Base-by-base conservation (phyloP, 257 asterid genomes). In the Rauvolfia tetraphylla region DNA sequence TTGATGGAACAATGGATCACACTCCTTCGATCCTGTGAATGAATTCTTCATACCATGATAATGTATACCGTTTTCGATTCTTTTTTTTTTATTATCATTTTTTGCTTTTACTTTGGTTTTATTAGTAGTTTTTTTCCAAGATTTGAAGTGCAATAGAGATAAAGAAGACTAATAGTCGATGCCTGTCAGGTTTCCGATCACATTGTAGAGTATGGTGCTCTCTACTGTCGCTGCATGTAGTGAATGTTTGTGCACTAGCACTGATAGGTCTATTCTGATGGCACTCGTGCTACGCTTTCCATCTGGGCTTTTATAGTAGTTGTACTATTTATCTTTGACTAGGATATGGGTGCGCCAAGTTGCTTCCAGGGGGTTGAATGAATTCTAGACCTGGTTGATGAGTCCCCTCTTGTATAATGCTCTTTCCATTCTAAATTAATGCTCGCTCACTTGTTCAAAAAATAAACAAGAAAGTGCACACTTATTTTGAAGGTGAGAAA, bases 41-140 rank as follows among this genome's bases (percentile, higher is more conserved):
- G 12, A 62, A 61, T 59, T 12, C 38, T 25, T 58, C 48, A 5
- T 27, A 29, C 42, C 25, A 46, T 62, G 44, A 61, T 68, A 4
- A 9, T 41, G 20, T 23, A 42, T 61, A 25, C 68, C 42, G 27
- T 74, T 39, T 7, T 57, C 5, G 33, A 17, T 20, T 7, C 18
- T 63, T 63, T 34, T 71, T 48, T 48, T 36, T 20, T 3, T 6
- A 42, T 75, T 75, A 62, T 65, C 79, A 57, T 33, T 63, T 62
- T 63, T 5, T 22, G 6, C 73, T 41, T 49, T 20, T 58, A 41
- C 63, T 73, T 38, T 53, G 8, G n/a, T 33, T 27, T 34, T 53
- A 25, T 20, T 5, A 17, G 1, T 44, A 69, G 56, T 13, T 23
- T n/a, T n/a, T n/a, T n/a, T n/a, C n/a, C n/a, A n/a, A n/a, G n/a